These are phyloP conservation scores for Crithidia thermophila DNA, from an alignment of 208 protist species.

Conservation along the genomic window DNA sequence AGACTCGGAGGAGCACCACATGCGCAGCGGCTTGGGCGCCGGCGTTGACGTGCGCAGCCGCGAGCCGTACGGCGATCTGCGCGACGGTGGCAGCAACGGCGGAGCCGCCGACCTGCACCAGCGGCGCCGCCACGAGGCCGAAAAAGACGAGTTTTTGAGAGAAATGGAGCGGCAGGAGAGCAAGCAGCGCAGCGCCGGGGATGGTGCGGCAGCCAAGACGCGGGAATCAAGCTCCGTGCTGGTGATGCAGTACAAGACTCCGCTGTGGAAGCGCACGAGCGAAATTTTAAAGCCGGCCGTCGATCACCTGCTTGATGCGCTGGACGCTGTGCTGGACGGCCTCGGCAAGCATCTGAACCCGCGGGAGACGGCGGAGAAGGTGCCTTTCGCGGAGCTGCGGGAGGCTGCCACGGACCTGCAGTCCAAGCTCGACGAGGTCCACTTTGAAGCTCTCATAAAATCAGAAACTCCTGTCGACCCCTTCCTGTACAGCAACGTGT, in stretches of 20 bases:
- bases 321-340: slow-evolving; percentile 38
- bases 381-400: slow-evolving; percentile 50
- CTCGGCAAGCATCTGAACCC: slow-evolving; percentile 52
- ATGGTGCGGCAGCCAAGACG: no score
- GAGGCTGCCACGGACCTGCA: slow-evolving; percentile 40
- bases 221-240: no score
- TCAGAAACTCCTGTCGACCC: slow-evolving; percentile 30
- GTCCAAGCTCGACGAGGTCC: slow-evolving; percentile 42
- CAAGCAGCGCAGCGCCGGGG: no score
- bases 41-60: not conserved
- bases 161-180: not conserved
- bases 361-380: slow-evolving; percentile 27
- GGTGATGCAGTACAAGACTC: slow-evolving; percentile 1
- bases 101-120: slow-evolving; percentile 7
- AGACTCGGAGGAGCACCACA: not conserved
- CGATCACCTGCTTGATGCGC: slow-evolving; percentile 26
- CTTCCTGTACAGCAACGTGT: slow-evolving; percentile 39
- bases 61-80: slow-evolving; percentile 1
- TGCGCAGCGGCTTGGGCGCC: no score
- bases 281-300: slow-evolving; percentile 25
- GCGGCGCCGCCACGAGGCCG: not conserved
- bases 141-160: not conserved
- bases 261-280: slow-evolving; percentile 17
- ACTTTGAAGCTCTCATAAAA: slow-evolving; percentile 45
- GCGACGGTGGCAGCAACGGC: not conserved